Base-by-base conservation (phyloP, 495 filamentous ascomycete species). In the Lasiosphaeria ovina region DNA sequence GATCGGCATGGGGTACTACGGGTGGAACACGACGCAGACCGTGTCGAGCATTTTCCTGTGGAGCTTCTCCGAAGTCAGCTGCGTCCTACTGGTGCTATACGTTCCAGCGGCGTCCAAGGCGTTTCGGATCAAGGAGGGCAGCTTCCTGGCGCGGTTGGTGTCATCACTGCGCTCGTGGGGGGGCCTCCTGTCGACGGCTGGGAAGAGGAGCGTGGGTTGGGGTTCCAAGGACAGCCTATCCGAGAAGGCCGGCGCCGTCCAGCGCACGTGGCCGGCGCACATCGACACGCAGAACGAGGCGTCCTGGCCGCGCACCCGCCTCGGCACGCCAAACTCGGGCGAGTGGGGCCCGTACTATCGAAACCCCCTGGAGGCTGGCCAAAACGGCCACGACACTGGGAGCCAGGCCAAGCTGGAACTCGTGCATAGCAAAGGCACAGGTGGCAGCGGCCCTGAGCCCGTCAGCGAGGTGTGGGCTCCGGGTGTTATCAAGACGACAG, bases 1-100 rank as follows among this genome's bases (percentile, higher is more conserved):
- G 66, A 11, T 71, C 67, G 32, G 75, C 73, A 74, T 63, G 60
- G 10, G 24, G 0, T 51, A 51, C 16, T 7, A 31, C 8, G 33
- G 10, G 5, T 12, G 9, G 42, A 62, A 67, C 47, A 33, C 24
- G 0, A 12, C 47, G 14, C 62, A 54, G 33, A 53, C 33, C 4
- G 24, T 58, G 8, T 49, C 59, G 0, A 40, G 8, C 4, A 33
- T 55, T n/a, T 58, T 48, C 5, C 24, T 64, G 2, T 67, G 59
- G 62, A 33, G 40, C 8, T 50, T 64, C 10, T 54, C 59, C 17
- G 65, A 67, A 48, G 52, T 62, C 50, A 62, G 56, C n/a, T 55
- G 55, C 57, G 12, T 59, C 1, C 55, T 64, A 6, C 32, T 66
- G n/a, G 64, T 66, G 9, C 58, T 58, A 40, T 62, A 47, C 32